phyloP scores from a whole-genome alignment of 2,329 filamentous ascomycete genomes.

The Cladosporium oxysporum region DNA sequence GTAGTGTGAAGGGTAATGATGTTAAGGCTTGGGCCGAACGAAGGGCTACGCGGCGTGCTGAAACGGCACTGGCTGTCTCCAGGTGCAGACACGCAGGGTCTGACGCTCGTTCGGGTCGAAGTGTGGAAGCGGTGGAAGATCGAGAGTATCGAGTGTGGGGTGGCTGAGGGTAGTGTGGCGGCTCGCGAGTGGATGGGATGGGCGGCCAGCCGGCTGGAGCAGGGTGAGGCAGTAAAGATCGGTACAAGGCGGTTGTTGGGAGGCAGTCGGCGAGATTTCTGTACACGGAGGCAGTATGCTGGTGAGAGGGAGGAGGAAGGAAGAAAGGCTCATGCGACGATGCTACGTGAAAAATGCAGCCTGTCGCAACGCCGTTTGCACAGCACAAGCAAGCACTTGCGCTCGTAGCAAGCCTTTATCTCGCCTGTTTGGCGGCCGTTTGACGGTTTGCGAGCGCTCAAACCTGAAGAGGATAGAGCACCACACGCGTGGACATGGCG shows the following conservation, averaged over 20 bases:
- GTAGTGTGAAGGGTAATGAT: not conserved
- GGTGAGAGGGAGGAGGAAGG: not conserved
- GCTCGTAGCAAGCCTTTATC: not conserved
- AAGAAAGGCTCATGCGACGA: not conserved
- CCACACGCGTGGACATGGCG: not conserved
- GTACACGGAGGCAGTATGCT: not conserved
- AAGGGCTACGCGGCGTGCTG: constrained; percentile 5
- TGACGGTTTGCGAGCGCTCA: constrained; percentile 2
- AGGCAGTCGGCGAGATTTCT: not conserved
- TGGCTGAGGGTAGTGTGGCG: constrained; percentile 3
- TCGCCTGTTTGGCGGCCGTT: not conserved
- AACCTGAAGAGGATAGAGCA: constrained; percentile 12
- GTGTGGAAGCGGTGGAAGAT: not conserved
- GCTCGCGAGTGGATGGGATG: not conserved
- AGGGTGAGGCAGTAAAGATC: not conserved
- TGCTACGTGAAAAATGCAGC: not conserved
- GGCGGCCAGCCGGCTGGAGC: not conserved
- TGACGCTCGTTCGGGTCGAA: not conserved
- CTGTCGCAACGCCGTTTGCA: not conserved
- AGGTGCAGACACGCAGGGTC: not conserved
- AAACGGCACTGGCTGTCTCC: constrained; percentile 7
- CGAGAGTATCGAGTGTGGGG: not conserved
- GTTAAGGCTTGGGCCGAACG: constrained; percentile 15
- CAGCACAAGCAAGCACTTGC: not conserved
- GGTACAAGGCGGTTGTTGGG: not conserved